Evolutionary conservation across 352 stramenopile species (phyloP), one percentile per base, ranked within the genome.

Genomic region (Pilasporangium apinafurcum): DNA sequence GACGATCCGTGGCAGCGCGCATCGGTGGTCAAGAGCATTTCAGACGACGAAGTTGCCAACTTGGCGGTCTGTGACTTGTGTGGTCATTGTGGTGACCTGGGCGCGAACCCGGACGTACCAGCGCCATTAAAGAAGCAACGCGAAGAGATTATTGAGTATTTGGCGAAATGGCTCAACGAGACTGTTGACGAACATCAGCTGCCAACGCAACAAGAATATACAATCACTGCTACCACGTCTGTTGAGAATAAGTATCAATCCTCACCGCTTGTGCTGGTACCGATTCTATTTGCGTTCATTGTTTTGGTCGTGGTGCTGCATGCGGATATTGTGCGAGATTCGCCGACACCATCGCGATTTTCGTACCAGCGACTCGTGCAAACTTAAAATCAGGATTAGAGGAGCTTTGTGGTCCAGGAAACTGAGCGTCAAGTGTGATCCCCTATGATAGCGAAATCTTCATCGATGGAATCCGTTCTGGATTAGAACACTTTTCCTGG

Each of bases 1-100:
- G 84, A 95, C 47, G 84, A 95, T 26, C 84, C 84, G 22, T 95
- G 84, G 84, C 78, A 92, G 51, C 74, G 76, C 21, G 81, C 79
- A 8, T 90, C 72, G 0, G 73, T 95, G 29, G 48, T 81, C 13
- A 33, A 75, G 21, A 77, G 65, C 16, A 43, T 90, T 9, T 61
- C 66, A 1, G 63, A 72, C 18, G 77, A 88, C 28, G 57, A 86
- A 14, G 51, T 76, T 22, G 79, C 78, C 16, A 83, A 79, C 41
- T 34, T 91, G 21, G 82, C 83, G 7, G 57, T 80, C 48, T 95
- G 83, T 27, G 68, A 92, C 30, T 37, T 87, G 10, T 95, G 83
- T 37, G 81, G 83, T 32, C 81, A 95, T 61, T 95, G 79, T 28
- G 76, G 80, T 2, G 83, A 95, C 32, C 58, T 95, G 16, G 34